These are phyloP conservation scores for Trichoderma oligosporum DNA, from an alignment of 2,329 filamentous ascomycete genomes.

Conservation along the genomic window DNA sequence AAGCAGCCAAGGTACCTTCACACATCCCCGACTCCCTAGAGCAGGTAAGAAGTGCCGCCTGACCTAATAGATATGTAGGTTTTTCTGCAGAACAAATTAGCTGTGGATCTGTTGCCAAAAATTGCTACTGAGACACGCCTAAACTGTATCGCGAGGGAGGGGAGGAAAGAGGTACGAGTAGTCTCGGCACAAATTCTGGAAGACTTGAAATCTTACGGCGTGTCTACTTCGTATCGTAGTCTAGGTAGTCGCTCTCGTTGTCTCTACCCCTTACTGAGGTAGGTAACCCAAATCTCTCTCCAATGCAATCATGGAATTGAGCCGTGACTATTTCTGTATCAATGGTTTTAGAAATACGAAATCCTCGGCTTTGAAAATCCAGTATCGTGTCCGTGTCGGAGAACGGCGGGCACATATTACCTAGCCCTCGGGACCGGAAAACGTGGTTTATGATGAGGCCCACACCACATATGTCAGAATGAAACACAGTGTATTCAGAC, in stretches of 20 bases:
- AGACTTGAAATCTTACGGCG: no score
- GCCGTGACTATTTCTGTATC: background rate
- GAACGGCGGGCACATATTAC: background rate
- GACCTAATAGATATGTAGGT: constrained; percentile 11
- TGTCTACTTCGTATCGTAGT: no score
- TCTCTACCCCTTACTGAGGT: no score
- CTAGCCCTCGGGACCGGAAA: constrained; percentile 15
- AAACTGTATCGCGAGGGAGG: no score
- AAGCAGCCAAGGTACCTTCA: background rate
- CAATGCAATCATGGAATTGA: background rate
- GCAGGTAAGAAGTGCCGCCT: constrained; percentile 7
- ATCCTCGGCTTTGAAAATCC: background rate
- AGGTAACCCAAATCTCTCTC: background rate
- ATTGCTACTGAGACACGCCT: background rate
- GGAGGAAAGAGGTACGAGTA: background rate
- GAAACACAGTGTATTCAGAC: constrained; percentile 13
- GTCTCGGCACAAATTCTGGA: background rate
- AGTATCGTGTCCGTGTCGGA: background rate
- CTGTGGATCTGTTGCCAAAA: constrained; percentile 12
- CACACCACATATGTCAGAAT: constrained; percentile 8
- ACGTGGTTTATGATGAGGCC: constrained; percentile 13
- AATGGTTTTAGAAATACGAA: background rate
- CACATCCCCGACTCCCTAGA: background rate
- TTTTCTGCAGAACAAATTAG: constrained; percentile 8
- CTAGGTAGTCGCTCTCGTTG: no score